Percentiles rank a stretch among this genome's conserved stretches.
These are phyloP conservation scores for Penicillium capsulatum DNA, from an alignment of 2,329 filamentous ascomycete genomes.

Conservation along the genomic window DNA sequence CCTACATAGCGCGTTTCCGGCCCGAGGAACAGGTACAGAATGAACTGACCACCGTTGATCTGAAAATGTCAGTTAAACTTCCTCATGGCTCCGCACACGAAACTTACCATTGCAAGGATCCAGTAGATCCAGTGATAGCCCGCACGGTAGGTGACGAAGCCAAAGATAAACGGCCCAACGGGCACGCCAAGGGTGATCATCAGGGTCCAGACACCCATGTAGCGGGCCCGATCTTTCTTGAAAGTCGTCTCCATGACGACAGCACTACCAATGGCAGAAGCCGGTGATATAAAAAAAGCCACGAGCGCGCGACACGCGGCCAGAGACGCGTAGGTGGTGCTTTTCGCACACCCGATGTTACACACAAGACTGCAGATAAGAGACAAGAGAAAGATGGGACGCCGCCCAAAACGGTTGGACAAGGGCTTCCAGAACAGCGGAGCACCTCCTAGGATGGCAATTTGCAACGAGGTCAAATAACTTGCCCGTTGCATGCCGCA, in stretches of 20 bases:
- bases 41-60: constrained; percentile 55
- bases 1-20: constrained; percentile 54
- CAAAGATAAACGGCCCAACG: constrained; percentile 37
- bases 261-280: constrained; percentile 52
- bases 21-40: constrained; percentile 54
- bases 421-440: constrained; percentile 57
- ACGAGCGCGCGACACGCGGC: constrained; percentile 51
- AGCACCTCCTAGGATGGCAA: constrained; percentile 51
- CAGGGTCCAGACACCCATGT: constrained; percentile 56
- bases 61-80: constrained; percentile 17
- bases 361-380: constrained; percentile 48
- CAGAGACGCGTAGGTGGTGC: constrained; percentile 48
- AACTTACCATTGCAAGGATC: constrained; percentile 52
- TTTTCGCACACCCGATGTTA: constrained; percentile 54
- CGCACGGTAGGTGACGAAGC: constrained; percentile 49
- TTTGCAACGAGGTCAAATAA: constrained; percentile 55
- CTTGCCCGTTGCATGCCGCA: constrained; percentile 46
- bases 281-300: constrained; percentile 55
- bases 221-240: constrained; percentile 51
- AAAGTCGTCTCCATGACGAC: constrained; percentile 58
- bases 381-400: constrained; percentile 54
- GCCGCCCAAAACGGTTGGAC: constrained; percentile 51
- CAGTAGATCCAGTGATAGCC: constrained; percentile 59
- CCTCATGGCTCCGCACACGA: background rate
- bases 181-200: constrained; percentile 51